A percentile compares a stretch with the other conserved stretches of the same genome.
Evolutionary conservation across 345 rosid genomes (phyloP).

Genomic region (Murraya koenigii): DNA sequence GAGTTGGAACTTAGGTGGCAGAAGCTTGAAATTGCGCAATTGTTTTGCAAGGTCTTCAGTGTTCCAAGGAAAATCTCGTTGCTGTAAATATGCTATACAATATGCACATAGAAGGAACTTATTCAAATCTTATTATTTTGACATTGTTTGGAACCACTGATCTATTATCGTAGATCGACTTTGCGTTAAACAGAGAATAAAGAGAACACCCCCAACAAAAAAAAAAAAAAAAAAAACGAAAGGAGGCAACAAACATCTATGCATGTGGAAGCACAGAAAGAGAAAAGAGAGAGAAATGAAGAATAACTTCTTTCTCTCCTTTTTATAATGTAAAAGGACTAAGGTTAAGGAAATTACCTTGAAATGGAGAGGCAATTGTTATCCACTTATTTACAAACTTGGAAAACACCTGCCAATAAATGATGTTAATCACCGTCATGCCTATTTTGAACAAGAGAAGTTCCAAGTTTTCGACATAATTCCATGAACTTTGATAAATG

Average conservation of each 20-base stretch:
- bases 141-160: neutral
- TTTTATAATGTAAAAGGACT: neutral
- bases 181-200: neutral
- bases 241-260: neutral
- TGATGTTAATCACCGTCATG: constrained; percentile 4
- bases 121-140: neutral
- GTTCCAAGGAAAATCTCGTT: neutral
- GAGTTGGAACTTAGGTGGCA: neutral
- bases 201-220: neutral
- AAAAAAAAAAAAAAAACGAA: neutral
- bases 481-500: neutral
- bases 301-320: neutral
- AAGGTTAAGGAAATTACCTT: constrained; percentile 47
- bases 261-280: neutral
- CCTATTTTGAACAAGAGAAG: constrained; percentile 10
- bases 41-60: neutral
- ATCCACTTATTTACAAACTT: constrained; percentile 84
- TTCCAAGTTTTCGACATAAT: constrained; percentile 7
- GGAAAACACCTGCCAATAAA: constrained; percentile 60
- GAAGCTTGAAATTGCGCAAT: neutral
- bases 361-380: constrained; percentile 84
- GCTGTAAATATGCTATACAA: neutral
- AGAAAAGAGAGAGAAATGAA: neutral
- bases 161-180: neutral
- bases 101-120: neutral